Evolutionary conservation across 805 yeast species (phyloP).

Genomic region (Wickerhamomyces tratensis): DNA sequence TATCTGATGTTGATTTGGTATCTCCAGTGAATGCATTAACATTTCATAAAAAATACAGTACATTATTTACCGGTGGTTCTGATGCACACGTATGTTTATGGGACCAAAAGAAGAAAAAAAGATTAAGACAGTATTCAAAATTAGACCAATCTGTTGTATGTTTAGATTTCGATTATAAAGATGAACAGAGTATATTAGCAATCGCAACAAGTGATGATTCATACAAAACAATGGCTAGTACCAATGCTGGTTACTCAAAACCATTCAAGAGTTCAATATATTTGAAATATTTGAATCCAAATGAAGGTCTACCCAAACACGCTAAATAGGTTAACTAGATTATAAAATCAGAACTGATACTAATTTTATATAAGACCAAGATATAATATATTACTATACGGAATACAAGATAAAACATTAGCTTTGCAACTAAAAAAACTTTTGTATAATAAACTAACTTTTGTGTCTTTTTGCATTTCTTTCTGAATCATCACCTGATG

Average conservation of each 20-base stretch:
- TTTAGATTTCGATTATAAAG: conserved; percentile 25
- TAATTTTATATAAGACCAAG: not conserved
- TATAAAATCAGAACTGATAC: too few relatives aligned
- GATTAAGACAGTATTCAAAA: conserved; percentile 63
- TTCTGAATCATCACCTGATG: conserved; percentile 17
- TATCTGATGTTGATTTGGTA: conserved; percentile 41
- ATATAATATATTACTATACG: too few relatives aligned
- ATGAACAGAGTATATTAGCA: conserved; percentile 21
- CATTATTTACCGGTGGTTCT: conserved; percentile 83
- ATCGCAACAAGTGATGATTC: conserved; percentile 42
- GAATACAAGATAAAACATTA: not conserved
- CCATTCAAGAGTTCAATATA: conserved; percentile 7
- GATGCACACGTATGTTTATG: conserved; percentile 85
- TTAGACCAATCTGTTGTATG: conserved; percentile 34
- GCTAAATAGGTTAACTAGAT: too few relatives aligned
- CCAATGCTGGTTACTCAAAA: conserved; percentile 6
- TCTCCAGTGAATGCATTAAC: conserved; percentile 70
- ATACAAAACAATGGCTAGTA: conserved; percentile 27
- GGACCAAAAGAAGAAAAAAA: conserved; percentile 77
- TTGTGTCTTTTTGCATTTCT: conserved; percentile 19
- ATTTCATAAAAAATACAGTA: conserved; percentile 70
- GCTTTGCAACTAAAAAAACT: not conserved
- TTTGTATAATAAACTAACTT: conserved; percentile 1
- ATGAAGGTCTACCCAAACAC: conserved; percentile 11
- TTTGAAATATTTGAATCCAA: conserved; percentile 6